Base-by-base conservation (phyloP, 1,284 basidiomycete genomes). In the Mycena citricolor region DNA sequence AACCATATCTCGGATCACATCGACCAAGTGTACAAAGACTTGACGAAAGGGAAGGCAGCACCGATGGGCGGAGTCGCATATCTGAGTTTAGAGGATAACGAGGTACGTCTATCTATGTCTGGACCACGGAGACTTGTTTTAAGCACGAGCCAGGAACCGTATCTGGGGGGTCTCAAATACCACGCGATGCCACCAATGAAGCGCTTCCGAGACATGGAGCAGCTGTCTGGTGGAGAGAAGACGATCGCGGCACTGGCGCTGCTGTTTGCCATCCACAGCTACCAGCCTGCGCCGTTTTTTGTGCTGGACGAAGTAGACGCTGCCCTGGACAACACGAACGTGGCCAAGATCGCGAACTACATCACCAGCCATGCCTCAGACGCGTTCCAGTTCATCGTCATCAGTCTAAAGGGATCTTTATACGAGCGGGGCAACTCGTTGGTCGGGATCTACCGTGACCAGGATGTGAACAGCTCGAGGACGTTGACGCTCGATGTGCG, bases 181-280 rank as follows among this genome's bases (percentile, higher is more conserved):
- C 94, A 97, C 62, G 94, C 94, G 1, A 99, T 99, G 90, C 95
- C 95, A 1, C 94, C 94, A 0, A 95, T 98, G 84, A 99, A 99
- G 65, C 88, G 94, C 5, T 99, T 99, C 76, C 81, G 94, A 54
- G 97, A 99, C 64, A 99, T 99, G 90, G 94, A 98, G 50, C 94
- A 98, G 63, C 73, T 99, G 5, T 98, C 94, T 0, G 97, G 95
- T 41, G 97, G 97, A 19, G 97, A 99, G 65, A 98, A 98, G 72
- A 98, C 95, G 0, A 95, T 99, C 52, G 97, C 97, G 4, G 95
- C 97, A 5, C 71, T 99, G 14, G 94, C 95, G 1, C 72, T 99
- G 14, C 74, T 99, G 21, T 98, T 99, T 61, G 93, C 95, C 11
- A 97, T 99, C 45, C 95, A 99, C 65, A 93, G 92, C 57, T 99